Evolutionary conservation across 257 asterid genomes (phyloP).

Genomic region (Fraxinus americana): DNA sequence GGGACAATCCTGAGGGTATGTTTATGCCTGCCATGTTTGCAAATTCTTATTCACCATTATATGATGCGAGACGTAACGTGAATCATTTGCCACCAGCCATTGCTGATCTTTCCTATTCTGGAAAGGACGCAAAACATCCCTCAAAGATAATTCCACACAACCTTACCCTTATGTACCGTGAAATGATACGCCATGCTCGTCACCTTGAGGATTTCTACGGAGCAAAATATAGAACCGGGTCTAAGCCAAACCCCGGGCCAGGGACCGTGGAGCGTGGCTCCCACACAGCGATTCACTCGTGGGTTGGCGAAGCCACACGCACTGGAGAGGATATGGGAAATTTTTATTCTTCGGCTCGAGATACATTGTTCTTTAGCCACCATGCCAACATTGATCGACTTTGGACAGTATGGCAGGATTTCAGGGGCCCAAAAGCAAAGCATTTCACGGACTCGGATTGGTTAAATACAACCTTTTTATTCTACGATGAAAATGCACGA

Average conservation of each 20-base stretch:
- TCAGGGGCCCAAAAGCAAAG: neutral
- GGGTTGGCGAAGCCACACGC: neutral
- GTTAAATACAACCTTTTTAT: neutral
- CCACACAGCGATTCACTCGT: neutral
- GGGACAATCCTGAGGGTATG: slow-evolving; percentile 15
- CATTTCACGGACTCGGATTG: neutral
- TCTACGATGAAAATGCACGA: slow-evolving; percentile 14
- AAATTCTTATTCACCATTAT: neutral
- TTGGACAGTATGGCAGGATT: slow-evolving; percentile 12
- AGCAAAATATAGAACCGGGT: neutral
- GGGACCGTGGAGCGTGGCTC: neutral
- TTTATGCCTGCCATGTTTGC: neutral
- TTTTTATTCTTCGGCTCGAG: neutral
- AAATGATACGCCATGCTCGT: slow-evolving; percentile 11
- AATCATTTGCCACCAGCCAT: neutral
- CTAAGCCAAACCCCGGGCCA: neutral
- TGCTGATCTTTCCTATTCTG: neutral
- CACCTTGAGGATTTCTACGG: slow-evolving; percentile 6
- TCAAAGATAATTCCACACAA: neutral
- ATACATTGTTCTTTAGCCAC: slow-evolving; percentile 6
- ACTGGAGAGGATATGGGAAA: neutral
- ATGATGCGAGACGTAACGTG: neutral
- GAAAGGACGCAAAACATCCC: neutral
- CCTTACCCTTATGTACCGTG: neutral
- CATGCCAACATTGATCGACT: slow-evolving; percentile 20